Evolutionary conservation across 129 eudicot genomes (phyloP).

Genomic region (Flaveria robusta): DNA sequence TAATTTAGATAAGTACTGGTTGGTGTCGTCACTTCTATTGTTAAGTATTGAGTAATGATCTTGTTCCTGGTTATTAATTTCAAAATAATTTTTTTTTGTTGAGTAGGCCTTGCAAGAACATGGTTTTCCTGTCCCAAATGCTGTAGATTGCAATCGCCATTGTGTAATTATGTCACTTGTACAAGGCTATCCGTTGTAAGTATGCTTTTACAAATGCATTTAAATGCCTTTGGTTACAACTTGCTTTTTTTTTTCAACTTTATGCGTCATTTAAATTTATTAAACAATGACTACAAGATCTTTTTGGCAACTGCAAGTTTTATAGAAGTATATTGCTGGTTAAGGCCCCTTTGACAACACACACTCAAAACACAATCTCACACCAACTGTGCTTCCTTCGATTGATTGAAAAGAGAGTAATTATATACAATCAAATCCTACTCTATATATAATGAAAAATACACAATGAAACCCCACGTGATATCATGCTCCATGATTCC

Average conservation of each 20-base stretch:
- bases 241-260: not conserved
- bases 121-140: conserved; percentile 93
- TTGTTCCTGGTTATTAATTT: not conserved
- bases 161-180: conserved; percentile 95
- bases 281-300: not conserved
- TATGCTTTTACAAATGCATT: not conserved
- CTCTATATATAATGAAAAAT: too few species aligned
- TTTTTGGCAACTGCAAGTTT: not conserved
- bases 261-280: not conserved
- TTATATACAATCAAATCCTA: too few species aligned
- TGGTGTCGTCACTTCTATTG: not conserved
- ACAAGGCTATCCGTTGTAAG: conserved; percentile 96
- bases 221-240: not conserved
- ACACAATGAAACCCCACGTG: too few species aligned
- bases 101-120: conserved; percentile 89
- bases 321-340: too few species aligned
- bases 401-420: too few species aligned
- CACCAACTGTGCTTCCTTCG: too few species aligned
- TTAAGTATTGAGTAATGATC: conserved; percentile 3
- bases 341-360: too few species aligned
- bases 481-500: too few species aligned
- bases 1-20: not conserved
- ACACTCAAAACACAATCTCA: too few species aligned
- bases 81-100: not conserved
- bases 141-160: conserved; percentile 94